phyloP scores from a whole-genome alignment of 768 basidiomycete genomes.

The Jaapia argillacea region DNA sequence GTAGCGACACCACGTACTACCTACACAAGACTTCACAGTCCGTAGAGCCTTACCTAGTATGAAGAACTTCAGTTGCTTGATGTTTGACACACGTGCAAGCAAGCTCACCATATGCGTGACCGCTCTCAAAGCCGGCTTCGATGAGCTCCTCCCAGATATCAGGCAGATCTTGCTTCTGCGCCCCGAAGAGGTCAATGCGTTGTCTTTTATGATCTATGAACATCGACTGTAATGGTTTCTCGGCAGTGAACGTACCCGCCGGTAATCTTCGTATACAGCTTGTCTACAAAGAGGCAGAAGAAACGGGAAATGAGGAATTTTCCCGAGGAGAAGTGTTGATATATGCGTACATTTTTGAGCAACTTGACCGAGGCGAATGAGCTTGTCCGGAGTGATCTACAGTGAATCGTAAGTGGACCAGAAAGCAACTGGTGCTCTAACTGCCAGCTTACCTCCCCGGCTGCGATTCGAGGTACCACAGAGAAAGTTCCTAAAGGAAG shows the following conservation, averaged over 20 bases:
- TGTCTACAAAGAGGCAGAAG: slow-evolving; percentile 17
- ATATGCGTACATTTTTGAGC: slow-evolving; percentile 45
- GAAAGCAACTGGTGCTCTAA: not conserved
- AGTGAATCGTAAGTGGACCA: too few species aligned
- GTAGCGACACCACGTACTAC: slow-evolving; percentile 62
- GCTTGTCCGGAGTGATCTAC: slow-evolving; percentile 49
- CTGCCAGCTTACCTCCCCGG: slow-evolving; percentile 39
- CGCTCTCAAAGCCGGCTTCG: slow-evolving; percentile 62
- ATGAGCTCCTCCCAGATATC: slow-evolving; percentile 58
- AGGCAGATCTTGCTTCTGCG: slow-evolving; percentile 57
- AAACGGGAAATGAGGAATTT: too few species aligned
- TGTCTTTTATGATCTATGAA: slow-evolving; percentile 27
- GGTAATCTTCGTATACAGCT: slow-evolving; percentile 55
- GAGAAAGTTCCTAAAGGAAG: slow-evolving; percentile 41
- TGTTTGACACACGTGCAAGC: not conserved
- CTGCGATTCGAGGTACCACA: slow-evolving; percentile 62
- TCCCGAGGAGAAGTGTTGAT: not conserved
- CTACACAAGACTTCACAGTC: slow-evolving; percentile 74
- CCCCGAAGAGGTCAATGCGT: slow-evolving; percentile 66
- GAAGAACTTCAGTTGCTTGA: not conserved
- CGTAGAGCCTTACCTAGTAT: slow-evolving; percentile 37
- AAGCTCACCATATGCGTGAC: slow-evolving; percentile 60
- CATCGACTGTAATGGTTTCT: not conserved
- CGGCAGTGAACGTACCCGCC: slow-evolving; percentile 18
- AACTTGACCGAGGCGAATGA: slow-evolving; percentile 54